Percentiles rank a stretch among this genome's conserved stretches.
These are phyloP conservation scores for Vaccinium corymbosum DNA, from an alignment of 148 eudicot species.

Conservation along the genomic window DNA sequence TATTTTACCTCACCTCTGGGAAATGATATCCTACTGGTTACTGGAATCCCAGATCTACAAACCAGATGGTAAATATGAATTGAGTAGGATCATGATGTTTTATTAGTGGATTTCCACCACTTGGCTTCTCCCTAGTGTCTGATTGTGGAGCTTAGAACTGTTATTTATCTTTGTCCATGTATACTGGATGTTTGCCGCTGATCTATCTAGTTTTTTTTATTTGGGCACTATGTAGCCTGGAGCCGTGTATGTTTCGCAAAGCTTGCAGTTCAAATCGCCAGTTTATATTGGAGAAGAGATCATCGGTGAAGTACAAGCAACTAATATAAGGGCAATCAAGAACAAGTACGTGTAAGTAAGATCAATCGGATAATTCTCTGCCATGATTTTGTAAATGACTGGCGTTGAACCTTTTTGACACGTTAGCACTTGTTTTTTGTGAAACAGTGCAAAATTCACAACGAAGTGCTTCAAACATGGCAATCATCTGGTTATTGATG, in stretches of 20 bases:
- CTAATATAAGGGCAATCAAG: constrained; percentile 20
- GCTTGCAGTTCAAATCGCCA: constrained; percentile 64
- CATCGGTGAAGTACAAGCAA: constrained; percentile 52
- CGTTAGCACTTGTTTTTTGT: constrained; percentile 9
- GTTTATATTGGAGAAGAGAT: constrained; percentile 65
- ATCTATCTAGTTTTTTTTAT: neutral
- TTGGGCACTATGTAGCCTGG: constrained; percentile 56
- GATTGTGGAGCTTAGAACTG: neutral
- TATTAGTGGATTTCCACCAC: neutral
- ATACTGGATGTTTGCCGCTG: neutral
- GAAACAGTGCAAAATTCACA: constrained; percentile 53
- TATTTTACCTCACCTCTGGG: neutral
- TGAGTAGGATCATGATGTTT: neutral
- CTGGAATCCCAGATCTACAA: neutral
- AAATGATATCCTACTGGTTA: neutral
- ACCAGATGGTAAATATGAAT: neutral
- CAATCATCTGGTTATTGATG: constrained; percentile 49
- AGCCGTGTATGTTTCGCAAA: constrained; percentile 72
- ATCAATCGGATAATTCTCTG: neutral
- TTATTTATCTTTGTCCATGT: neutral
- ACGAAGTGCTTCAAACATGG: constrained; percentile 62
- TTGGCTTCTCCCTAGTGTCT: neutral
- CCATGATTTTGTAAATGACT: neutral
- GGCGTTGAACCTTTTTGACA: neutral
- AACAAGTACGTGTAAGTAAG: constrained; percentile 57